Conservation (phyloP, 2,329 filamentous ascomycete species). For the Phoma sp. region DNA sequence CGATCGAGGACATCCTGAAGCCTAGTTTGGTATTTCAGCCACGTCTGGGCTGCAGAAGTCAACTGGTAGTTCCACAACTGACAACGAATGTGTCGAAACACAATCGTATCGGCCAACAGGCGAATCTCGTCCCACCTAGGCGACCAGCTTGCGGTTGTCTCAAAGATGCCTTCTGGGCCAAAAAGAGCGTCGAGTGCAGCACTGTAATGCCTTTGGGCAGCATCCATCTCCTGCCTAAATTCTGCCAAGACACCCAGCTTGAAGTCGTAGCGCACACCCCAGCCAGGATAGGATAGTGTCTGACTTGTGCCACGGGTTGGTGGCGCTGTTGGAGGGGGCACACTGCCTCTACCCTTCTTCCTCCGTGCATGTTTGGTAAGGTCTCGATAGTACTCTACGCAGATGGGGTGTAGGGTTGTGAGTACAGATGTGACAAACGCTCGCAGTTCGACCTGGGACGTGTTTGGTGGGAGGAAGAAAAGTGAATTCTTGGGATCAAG, state of each 20-base stretch:
- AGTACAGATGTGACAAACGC: constrained; percentile 78
- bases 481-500: constrained; percentile 81
- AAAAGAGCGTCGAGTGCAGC: constrained; percentile 85
- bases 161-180: constrained; percentile 78
- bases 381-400: constrained; percentile 91
- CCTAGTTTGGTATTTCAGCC: constrained; percentile 78
- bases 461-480: constrained; percentile 81
- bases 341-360: constrained; percentile 80
- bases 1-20: constrained; percentile 81
- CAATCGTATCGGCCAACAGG: constrained; percentile 80
- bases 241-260: constrained; percentile 91
- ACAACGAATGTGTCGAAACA: constrained; percentile 82
- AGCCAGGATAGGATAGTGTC: constrained; percentile 82
- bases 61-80: constrained; percentile 80
- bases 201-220: constrained; percentile 83
- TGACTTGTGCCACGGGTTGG: constrained; percentile 86
- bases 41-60: constrained; percentile 80
- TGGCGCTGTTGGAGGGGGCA: constrained; percentile 81
- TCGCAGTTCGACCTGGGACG: constrained; percentile 73
- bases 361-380: constrained; percentile 89
- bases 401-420: constrained; percentile 73
- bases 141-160: constrained; percentile 88
- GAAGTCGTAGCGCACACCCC: constrained; percentile 94
- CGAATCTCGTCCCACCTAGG: constrained; percentile 92
- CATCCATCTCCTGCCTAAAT: constrained; percentile 91